phyloP scores from a whole-genome alignment of 495 filamentous ascomycete species.

The Jackrogersella multiformis region DNA sequence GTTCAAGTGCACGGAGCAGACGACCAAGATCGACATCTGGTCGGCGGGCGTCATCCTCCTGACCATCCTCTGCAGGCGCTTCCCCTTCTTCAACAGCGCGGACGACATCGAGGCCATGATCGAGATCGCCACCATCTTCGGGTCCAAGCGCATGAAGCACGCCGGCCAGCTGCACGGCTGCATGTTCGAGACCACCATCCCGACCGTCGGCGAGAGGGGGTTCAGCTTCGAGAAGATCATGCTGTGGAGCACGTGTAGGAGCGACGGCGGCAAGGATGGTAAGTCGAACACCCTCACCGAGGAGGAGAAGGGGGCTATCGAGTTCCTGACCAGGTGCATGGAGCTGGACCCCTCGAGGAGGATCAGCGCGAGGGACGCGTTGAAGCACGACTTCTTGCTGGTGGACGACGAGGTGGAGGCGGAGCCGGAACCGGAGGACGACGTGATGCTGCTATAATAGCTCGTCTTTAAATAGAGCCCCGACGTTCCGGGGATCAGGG shows the following conservation, averaged over 20 bases:
- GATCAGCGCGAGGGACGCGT: constrained; percentile 76
- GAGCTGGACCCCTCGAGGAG: constrained; percentile 75
- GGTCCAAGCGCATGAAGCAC: constrained; percentile 79
- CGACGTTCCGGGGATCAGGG: not conserved
- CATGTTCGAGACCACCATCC: constrained; percentile 89
- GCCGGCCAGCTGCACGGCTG: constrained; percentile 84
- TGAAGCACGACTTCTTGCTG: constrained; percentile 78
- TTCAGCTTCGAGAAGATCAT: constrained; percentile 91
- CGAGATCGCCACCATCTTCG: constrained; percentile 95
- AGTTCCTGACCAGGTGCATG: constrained; percentile 73
- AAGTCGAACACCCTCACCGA: constrained; percentile 57
- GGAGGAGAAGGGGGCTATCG: constrained; percentile 71
- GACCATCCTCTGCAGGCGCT: constrained; percentile 86
- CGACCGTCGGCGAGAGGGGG: constrained; percentile 84
- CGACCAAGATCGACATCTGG: constrained; percentile 97
- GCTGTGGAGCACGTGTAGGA: constrained; percentile 82
- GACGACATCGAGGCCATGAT: constrained; percentile 98
- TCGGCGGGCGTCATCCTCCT: constrained; percentile 93
- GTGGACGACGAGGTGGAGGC: constrained; percentile 45
- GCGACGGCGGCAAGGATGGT: constrained; percentile 54
- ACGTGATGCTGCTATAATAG: constrained; percentile 48
- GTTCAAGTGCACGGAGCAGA: constrained; percentile 96
- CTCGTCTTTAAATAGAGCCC: not conserved
- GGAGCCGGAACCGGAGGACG: constrained; percentile 36
- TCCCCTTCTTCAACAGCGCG: constrained; percentile 97